These are phyloP conservation scores for Claviceps fusiformis DNA, from an alignment of 2,329 filamentous ascomycete genomes.

Conservation along the genomic window DNA sequence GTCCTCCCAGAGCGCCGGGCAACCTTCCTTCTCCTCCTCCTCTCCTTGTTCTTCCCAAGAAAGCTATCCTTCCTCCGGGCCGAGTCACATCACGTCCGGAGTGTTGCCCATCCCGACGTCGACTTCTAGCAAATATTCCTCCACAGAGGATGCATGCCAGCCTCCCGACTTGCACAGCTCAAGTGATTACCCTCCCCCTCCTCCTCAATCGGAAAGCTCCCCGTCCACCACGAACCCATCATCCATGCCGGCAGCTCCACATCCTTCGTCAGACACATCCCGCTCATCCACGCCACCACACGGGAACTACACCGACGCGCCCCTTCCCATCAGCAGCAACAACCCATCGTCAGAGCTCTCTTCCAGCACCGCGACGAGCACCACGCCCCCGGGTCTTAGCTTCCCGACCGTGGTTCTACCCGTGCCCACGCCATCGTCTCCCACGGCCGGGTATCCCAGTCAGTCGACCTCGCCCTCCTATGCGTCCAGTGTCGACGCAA, in stretches of 20 bases:
- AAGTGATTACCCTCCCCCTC: not conserved
- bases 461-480: not conserved
- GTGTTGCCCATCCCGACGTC: not conserved
- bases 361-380: not conserved
- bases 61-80: not conserved
- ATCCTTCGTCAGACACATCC: not conserved
- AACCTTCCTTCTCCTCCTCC: too few species aligned
- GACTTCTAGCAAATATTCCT: not conserved
- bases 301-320: not conserved
- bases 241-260: not conserved
- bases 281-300: not conserved
- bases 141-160: not conserved
- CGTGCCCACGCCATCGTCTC: not conserved
- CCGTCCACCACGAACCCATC: not conserved
- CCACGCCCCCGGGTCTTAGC: not conserved
- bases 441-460: not conserved
- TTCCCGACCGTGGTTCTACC: not conserved
- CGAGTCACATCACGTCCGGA: not conserved
- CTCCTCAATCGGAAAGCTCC: not conserved
- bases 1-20: too few species aligned
- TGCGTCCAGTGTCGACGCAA: slow-evolving; percentile 1
- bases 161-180: not conserved
- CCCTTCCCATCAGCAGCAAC: not conserved
- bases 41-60: not conserved
- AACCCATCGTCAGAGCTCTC: not conserved